A percentile compares a stretch with the other conserved stretches of the same genome.
Conservation (phyloP, 768 basidiomycete species). For the Russula ochroleuca region DNA sequence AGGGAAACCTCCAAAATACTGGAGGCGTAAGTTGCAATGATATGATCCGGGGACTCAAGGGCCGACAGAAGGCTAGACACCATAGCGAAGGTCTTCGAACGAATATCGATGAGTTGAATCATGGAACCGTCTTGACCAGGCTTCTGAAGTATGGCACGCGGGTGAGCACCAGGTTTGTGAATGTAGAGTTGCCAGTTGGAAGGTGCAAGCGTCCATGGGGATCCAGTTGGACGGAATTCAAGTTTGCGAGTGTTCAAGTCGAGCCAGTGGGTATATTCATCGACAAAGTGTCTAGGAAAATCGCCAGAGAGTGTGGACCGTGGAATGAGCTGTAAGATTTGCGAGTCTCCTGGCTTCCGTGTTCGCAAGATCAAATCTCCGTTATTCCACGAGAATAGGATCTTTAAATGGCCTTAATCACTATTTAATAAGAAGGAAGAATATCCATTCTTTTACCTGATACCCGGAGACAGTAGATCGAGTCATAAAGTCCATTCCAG, state of each 20-base stretch:
- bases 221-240: conserved; percentile 35
- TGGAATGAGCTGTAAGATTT: conserved; percentile 36
- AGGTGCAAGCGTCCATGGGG: conserved; percentile 32
- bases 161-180: neutral
- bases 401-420: neutral
- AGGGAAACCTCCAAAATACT: conserved; percentile 30
- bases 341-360: neutral
- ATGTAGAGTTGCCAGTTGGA: conserved; percentile 32
- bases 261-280: conserved; percentile 38
- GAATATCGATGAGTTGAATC: conserved; percentile 6
- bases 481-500: conserved; percentile 18
- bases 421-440: neutral
- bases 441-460: neutral
- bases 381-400: neutral
- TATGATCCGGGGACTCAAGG: conserved; percentile 5
- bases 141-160: neutral
- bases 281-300: conserved; percentile 34
- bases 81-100: conserved; percentile 4
- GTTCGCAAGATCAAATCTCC: conserved; percentile 2
- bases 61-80: conserved; percentile 2
- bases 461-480: conserved; percentile 3
- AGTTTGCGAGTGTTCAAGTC: conserved; percentile 27
- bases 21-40: neutral
- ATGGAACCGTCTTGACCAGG: neutral
- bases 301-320: conserved; percentile 31